Evolutionary conservation across 768 basidiomycete genomes (phyloP).

Genomic region (Bullera alba): DNA sequence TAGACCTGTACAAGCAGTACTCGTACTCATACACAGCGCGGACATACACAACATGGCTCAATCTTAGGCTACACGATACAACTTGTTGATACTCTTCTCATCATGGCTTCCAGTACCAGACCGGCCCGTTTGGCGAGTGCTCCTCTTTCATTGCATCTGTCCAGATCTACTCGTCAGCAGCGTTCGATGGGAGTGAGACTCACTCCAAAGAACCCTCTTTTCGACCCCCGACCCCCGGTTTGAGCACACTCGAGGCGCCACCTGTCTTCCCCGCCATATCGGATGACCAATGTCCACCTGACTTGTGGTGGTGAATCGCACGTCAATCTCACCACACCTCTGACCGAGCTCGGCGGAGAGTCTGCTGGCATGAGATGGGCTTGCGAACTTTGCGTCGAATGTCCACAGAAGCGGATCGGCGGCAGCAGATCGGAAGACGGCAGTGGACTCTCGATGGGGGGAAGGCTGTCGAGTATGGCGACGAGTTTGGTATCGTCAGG

Average conservation of each 20-base stretch:
- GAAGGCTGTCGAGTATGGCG: slow-evolving; percentile 5
- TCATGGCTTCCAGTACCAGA: slow-evolving; percentile 34
- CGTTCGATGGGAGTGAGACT: slow-evolving; percentile 4
- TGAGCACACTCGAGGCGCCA: slow-evolving; percentile 43
- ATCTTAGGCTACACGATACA: no score
- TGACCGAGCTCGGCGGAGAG: slow-evolving; percentile 15
- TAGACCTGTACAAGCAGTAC: no score
- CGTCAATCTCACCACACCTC: slow-evolving; percentile 35
- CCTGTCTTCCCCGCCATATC: slow-evolving; percentile 40
- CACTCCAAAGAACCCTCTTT: slow-evolving; percentile 40
- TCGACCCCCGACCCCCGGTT: slow-evolving; percentile 36
- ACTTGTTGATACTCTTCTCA: background rate
- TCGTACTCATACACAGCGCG: no score
- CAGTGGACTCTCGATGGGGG: slow-evolving; percentile 13
- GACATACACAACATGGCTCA: no score
- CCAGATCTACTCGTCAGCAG: slow-evolving; percentile 23
- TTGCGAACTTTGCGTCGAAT: slow-evolving; percentile 10
- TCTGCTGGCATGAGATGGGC: slow-evolving; percentile 7
- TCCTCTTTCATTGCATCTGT: slow-evolving; percentile 29
- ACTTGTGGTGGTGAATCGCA: slow-evolving; percentile 41
- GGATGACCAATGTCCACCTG: slow-evolving; percentile 40
- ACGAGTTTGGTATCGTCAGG: background rate
- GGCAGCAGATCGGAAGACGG: slow-evolving; percentile 28
- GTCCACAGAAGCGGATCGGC: slow-evolving; percentile 34
- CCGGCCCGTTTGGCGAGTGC: slow-evolving; percentile 38